Evolutionary conservation across 768 basidiomycete species (phyloP).

Genomic region (Rubroboletus pulcherrimus): DNA sequence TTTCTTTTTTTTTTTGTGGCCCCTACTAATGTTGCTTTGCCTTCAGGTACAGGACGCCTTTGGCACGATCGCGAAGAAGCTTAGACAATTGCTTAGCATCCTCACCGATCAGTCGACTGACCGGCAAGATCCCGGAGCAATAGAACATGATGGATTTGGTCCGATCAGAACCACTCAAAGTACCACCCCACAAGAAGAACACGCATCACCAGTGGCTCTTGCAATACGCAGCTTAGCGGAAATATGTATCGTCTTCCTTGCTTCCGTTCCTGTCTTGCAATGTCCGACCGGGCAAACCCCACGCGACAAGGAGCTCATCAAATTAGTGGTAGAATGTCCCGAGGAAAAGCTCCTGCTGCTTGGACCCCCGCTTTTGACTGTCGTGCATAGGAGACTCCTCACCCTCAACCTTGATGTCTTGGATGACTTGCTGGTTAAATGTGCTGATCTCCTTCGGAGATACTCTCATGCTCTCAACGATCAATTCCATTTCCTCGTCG

Average conservation of each 20-base stretch:
- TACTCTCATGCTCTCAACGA: slow-evolving; percentile 58
- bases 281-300: slow-evolving; percentile 55
- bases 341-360: slow-evolving; percentile 57
- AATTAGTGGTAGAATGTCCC: slow-evolving; percentile 47
- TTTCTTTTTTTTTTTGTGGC: not conserved
- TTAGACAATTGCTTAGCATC: slow-evolving; percentile 43
- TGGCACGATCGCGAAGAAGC: slow-evolving; percentile 20
- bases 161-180: slow-evolving; percentile 42
- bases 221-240: slow-evolving; percentile 39
- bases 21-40: not conserved
- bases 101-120: slow-evolving; percentile 23
- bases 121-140: slow-evolving; percentile 27
- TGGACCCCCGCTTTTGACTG: slow-evolving; percentile 51
- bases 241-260: slow-evolving; percentile 57
- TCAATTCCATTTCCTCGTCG: slow-evolving; percentile 46
- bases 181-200: slow-evolving; percentile 29
- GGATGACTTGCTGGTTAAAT: slow-evolving; percentile 48
- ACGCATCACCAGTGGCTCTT: slow-evolving; percentile 24
- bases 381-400: slow-evolving; percentile 53
- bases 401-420: slow-evolving; percentile 49
- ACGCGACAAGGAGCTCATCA: slow-evolving; percentile 57
- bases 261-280: slow-evolving; percentile 60
- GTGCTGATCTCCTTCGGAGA: slow-evolving; percentile 48
- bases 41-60: slow-evolving; percentile 54
- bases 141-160: slow-evolving; percentile 57